phyloP scores from a whole-genome alignment of 306 rosid genomes.

The Pterocarpus macrocarpus region DNA sequence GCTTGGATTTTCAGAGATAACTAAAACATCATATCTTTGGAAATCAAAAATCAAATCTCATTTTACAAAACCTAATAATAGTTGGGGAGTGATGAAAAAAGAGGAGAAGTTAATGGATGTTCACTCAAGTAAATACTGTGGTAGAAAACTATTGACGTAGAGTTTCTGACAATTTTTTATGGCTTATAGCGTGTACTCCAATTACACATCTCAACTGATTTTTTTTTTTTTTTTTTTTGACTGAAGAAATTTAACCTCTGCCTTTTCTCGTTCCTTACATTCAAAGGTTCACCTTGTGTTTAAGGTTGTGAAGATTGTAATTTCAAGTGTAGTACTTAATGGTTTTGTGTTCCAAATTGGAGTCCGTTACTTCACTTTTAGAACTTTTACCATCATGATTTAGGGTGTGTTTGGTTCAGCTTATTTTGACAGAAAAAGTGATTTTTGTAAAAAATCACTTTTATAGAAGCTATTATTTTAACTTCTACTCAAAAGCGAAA shows the following conservation, averaged over 20 bases:
- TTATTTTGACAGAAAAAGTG: no score
- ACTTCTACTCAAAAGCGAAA: no score
- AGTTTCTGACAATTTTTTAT: no score
- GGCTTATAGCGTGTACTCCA: background rate
- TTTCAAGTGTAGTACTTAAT: background rate
- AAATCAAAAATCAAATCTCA: no score
- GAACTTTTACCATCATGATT: no score
- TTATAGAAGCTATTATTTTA: no score
- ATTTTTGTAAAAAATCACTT: no score
- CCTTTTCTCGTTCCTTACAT: background rate
- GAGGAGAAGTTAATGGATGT: background rate
- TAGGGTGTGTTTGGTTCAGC: no score
- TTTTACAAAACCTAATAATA: no score
- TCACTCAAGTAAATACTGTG: background rate
- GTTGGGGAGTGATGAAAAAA: no score
- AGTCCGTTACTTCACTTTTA: background rate
- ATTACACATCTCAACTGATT: background rate
- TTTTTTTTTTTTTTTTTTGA: background rate
- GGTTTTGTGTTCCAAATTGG: background rate
- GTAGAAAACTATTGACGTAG: background rate
- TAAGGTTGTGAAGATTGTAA: background rate
- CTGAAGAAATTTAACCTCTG: conserved; percentile 3
- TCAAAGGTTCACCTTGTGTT: background rate
- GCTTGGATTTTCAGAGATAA: no score
- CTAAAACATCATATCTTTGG: no score